These are phyloP conservation scores for Lunasporangiospora selenospora DNA, from an alignment of 192 early-diverging fungal genomes.

Conservation along the genomic window DNA sequence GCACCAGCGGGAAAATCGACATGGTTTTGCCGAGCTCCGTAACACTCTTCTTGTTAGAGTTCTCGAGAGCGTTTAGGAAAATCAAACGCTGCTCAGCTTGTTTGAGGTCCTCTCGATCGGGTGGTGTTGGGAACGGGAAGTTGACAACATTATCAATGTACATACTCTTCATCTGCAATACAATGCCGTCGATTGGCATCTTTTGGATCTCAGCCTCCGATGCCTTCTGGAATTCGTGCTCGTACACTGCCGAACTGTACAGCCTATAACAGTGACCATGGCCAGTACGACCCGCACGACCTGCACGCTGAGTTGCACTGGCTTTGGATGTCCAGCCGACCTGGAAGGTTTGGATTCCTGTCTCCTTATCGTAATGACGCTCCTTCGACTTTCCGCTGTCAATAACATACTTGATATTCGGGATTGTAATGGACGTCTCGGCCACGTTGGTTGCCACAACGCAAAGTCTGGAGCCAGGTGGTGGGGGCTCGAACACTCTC, in stretches of 20 bases:
- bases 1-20: constrained; percentile 90
- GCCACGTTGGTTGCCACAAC: constrained; percentile 98
- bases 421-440: constrained; percentile 98
- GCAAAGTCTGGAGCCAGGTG: constrained; percentile 87
- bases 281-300: constrained; percentile 95
- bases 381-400: constrained; percentile 96
- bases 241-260: constrained; percentile 92
- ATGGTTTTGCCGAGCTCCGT: constrained; percentile 88
- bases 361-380: constrained; percentile 82
- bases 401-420: constrained; percentile 93
- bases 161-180: constrained; percentile 99
- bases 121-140: constrained; percentile 98
- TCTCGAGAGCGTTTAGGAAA: constrained; percentile 79
- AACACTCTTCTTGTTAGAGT: constrained; percentile 64
- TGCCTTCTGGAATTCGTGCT: constrained; percentile 87
- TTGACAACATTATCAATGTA: constrained; percentile 92
- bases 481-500: constrained; percentile 88
- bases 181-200: constrained; percentile 96
- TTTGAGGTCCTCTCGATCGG: constrained; percentile 70
- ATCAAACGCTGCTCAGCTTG: constrained; percentile 84
- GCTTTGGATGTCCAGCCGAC: constrained; percentile 95
- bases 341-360: constrained; percentile 89
- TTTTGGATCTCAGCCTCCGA: constrained; percentile 91
- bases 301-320: constrained; percentile 93
- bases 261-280: constrained; percentile 98